Percentiles rank a stretch among this genome's conserved stretches.
These are phyloP conservation scores for Hydnomerulius pinastri DNA, from an alignment of 768 basidiomycete species.

Conservation along the genomic window DNA sequence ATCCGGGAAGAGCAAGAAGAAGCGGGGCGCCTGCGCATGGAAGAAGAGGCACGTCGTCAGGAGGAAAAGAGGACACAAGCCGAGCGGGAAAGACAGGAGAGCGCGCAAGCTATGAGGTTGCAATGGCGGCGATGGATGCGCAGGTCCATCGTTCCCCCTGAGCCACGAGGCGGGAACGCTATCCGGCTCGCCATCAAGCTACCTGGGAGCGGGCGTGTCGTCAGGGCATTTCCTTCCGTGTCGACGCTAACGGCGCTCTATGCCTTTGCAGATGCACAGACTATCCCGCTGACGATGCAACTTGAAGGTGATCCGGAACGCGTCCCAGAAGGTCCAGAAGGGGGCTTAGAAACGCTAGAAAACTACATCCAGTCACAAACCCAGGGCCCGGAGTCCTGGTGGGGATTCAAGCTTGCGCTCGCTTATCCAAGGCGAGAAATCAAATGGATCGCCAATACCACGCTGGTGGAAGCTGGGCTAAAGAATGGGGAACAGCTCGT, in stretches of 20 bases:
- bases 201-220: conserved; percentile 55
- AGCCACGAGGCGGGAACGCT: conserved; percentile 25
- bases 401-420: conserved; percentile 69
- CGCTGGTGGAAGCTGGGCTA: conserved; percentile 48
- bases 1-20: conserved; percentile 47
- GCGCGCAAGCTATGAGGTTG: conserved; percentile 40
- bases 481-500: conserved; percentile 66
- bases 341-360: conserved; percentile 40
- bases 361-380: conserved; percentile 32
- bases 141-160: conserved; percentile 42
- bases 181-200: conserved; percentile 56
- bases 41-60: conserved; percentile 29
- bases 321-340: conserved; percentile 39
- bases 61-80: conserved; percentile 38
- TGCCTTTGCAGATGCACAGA: conserved; percentile 67
- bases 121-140: conserved; percentile 65
- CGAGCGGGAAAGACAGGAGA: conserved; percentile 38
- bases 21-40: conserved; percentile 35
- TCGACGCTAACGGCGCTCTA: conserved; percentile 67
- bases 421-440: conserved; percentile 74
- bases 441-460: conserved; percentile 43
- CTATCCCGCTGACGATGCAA: conserved; percentile 44
- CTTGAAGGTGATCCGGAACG: conserved; percentile 43
- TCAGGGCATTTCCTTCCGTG: conserved; percentile 52
- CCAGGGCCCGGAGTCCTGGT: conserved; percentile 48